phyloP scores from a whole-genome alignment of 192 early-diverging fungal genomes.

The Pilaira anomala region DNA sequence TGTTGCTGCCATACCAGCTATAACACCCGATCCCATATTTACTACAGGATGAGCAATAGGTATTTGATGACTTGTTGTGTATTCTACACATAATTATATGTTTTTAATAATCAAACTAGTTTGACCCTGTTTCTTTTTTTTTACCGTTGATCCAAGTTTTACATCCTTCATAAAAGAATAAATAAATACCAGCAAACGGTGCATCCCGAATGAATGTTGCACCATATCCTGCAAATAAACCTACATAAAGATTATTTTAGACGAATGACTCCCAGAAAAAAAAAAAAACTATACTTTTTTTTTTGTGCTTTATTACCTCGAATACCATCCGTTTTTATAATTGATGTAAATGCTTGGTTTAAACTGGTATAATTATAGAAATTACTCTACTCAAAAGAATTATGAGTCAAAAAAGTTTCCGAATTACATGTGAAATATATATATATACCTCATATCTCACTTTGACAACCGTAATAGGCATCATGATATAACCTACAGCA shows the following conservation, averaged over 20 bases:
- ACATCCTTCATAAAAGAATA: conserved; percentile 81
- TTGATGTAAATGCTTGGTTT: conserved; percentile 59
- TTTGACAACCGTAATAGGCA: conserved; percentile 94
- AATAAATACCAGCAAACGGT: conserved; percentile 87
- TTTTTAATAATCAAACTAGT: background rate
- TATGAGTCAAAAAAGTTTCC: background rate
- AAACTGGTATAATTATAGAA: conserved; percentile 80
- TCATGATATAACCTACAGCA: conserved; percentile 80
- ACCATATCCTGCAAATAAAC: conserved; percentile 84
- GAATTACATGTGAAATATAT: background rate
- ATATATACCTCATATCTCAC: conserved; percentile 76
- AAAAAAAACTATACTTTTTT: background rate
- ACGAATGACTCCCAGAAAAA: background rate
- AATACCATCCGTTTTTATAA: conserved; percentile 65
- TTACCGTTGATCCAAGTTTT: conserved; percentile 54
- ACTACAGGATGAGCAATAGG: conserved; percentile 34
- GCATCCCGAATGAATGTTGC: conserved; percentile 87
- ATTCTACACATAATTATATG: background rate
- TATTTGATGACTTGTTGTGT: conserved; percentile 4
- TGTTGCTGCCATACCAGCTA: conserved; percentile 72
- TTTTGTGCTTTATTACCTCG: conserved; percentile 47
- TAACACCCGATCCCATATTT: conserved; percentile 45
- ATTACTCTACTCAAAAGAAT: conserved; percentile 56
- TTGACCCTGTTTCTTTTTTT: background rate
- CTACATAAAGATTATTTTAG: conserved; percentile 31